Conservation (phyloP, 139 green algal species). For the Chlamydomonas sphaeroides region DNA sequence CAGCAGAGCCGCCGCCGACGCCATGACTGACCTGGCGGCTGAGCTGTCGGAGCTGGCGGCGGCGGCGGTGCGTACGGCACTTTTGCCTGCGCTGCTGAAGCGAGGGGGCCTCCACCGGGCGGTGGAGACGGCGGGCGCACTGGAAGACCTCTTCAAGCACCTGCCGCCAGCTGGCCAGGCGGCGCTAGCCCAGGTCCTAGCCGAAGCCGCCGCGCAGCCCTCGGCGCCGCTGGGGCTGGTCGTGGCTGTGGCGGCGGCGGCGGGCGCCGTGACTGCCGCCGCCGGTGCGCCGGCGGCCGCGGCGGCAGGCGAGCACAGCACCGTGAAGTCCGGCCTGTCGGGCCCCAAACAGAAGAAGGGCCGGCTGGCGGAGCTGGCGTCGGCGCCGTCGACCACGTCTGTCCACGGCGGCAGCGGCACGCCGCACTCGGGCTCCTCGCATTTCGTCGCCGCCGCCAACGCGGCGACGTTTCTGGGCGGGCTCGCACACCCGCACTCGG, state of each 20-base stretch:
- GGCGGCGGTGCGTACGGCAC: background rate
- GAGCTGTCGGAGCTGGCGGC: constrained; percentile 25
- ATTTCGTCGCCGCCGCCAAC: background rate
- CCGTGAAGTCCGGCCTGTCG: constrained; percentile 5
- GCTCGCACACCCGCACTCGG: background rate
- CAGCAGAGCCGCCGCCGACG: background rate
- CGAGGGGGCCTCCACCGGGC: constrained; percentile 25
- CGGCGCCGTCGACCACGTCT: background rate
- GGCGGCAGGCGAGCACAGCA: background rate
- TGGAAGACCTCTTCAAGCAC: constrained; percentile 32
- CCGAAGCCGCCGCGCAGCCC: constrained; percentile 32
- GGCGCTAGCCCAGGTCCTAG: constrained; percentile 26
- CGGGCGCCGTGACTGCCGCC: constrained; percentile 18
- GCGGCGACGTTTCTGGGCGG: background rate
- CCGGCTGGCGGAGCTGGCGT: background rate
- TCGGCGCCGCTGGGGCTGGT: constrained; percentile 28
- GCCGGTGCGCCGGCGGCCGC: background rate
- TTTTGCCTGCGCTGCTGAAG: constrained; percentile 30
- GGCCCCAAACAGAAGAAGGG: constrained; percentile 30
- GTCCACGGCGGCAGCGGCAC: background rate
- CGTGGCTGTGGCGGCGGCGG: constrained; percentile 23
- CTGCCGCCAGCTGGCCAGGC: constrained; percentile 11
- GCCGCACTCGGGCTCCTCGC: background rate
- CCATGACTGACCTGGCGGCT: background rate
- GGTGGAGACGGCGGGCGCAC: constrained; percentile 24